phyloP scores from a whole-genome alignment of 2,329 filamentous ascomycete species.

The Cordyceps javanica region DNA sequence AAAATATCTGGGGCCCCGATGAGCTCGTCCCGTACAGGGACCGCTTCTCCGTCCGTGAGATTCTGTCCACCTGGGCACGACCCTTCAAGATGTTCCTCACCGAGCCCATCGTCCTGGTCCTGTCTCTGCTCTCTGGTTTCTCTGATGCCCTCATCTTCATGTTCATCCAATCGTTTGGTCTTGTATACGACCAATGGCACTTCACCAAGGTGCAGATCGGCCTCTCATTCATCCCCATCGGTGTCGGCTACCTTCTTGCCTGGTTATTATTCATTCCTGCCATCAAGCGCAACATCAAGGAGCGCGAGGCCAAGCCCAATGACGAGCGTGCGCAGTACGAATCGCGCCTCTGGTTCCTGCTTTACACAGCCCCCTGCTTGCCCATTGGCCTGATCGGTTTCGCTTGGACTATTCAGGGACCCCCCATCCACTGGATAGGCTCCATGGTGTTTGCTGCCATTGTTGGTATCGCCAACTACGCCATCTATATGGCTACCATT shows the following conservation, averaged over 20 bases:
- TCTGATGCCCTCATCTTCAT: slow-evolving; percentile 72
- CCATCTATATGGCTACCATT: slow-evolving; percentile 70
- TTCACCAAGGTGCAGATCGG: slow-evolving; percentile 53
- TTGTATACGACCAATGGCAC: slow-evolving; percentile 63
- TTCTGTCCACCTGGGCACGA: slow-evolving; percentile 51
- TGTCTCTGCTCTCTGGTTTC: slow-evolving; percentile 67
- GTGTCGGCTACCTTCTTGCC: slow-evolving; percentile 59
- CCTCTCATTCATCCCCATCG: slow-evolving; percentile 58
- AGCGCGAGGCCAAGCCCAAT: slow-evolving; percentile 43
- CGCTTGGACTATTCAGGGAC: slow-evolving; percentile 60
- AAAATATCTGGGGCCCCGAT: slow-evolving; percentile 65
- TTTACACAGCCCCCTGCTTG: slow-evolving; percentile 54
- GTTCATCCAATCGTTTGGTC: slow-evolving; percentile 64
- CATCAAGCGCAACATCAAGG: slow-evolving; percentile 46
- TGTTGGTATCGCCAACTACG: slow-evolving; percentile 68
- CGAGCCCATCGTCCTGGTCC: slow-evolving; percentile 65
- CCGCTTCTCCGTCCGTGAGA: slow-evolving; percentile 52
- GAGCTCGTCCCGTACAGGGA: slow-evolving; percentile 58
- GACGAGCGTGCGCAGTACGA: slow-evolving; percentile 62
- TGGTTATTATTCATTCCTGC: slow-evolving; percentile 54
- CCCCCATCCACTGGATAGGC: slow-evolving; percentile 60
- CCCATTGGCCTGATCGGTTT: slow-evolving; percentile 66
- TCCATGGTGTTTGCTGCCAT: slow-evolving; percentile 59
- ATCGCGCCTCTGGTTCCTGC: slow-evolving; percentile 57
- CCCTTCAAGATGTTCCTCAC: slow-evolving; percentile 69